A percentile compares a stretch with the other conserved stretches of the same genome.
Evolutionary conservation across 371 early-diverging fungal species (phyloP).

Genomic region (Nematocida displodere): DNA sequence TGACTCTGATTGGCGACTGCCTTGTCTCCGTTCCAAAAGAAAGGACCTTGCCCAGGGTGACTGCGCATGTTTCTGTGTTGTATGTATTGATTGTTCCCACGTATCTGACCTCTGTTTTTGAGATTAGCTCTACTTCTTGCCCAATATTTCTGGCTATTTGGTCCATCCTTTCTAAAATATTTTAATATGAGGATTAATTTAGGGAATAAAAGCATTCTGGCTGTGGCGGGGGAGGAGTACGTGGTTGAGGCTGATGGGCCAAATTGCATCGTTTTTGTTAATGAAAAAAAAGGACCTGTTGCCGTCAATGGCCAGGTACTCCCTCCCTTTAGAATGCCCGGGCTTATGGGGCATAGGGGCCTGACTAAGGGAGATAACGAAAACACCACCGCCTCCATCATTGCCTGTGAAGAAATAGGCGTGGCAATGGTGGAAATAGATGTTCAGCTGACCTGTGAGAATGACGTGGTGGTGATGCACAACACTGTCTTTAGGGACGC

Average conservation of each 20-base stretch:
- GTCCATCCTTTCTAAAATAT: slow-evolving; percentile 36
- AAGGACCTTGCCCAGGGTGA: slow-evolving; percentile 18
- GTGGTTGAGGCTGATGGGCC: neutral
- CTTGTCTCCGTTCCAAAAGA: slow-evolving; percentile 43
- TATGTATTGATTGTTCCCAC: slow-evolving; percentile 12
- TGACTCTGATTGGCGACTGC: neutral
- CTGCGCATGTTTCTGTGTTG: neutral
- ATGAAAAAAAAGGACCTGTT: too few species aligned
- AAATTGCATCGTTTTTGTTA: too few species aligned
- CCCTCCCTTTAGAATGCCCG: too few species aligned
- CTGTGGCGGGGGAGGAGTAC: neutral
- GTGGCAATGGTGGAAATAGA: slow-evolving; percentile 47
- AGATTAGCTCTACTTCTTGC: slow-evolving; percentile 13
- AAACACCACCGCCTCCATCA: slow-evolving; percentile 1
- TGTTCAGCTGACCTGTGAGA: slow-evolving; percentile 36
- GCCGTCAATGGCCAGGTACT: too few species aligned
- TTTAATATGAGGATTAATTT: neutral
- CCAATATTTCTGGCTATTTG: slow-evolving; percentile 6
- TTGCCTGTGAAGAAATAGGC: neutral
- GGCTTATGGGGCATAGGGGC: slow-evolving; percentile 36
- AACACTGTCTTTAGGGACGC: neutral
- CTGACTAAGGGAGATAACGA: neutral
- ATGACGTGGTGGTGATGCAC: slow-evolving; percentile 4
- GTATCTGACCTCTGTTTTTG: slow-evolving; percentile 35
- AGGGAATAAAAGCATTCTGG: neutral